Base-by-base conservation (phyloP, 768 basidiomycete genomes). In the Mycena olivaceomarginata region DNA sequence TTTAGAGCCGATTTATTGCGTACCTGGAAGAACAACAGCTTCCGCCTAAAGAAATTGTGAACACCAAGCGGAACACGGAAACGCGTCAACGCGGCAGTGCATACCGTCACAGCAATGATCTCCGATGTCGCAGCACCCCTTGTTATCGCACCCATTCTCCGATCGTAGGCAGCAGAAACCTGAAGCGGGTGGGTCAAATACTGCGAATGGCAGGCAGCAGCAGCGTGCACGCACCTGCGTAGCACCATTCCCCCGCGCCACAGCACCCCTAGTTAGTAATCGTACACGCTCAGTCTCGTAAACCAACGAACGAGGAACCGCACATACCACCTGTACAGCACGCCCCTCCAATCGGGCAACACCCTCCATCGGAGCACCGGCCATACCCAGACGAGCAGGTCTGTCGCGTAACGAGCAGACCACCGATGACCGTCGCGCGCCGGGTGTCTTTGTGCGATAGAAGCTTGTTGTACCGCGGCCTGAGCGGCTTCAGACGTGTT, bases 41-140 rank as follows among this genome's bases (percentile, higher is more conserved):
- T 62, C 70, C 70, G 0, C 70, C 70, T 70, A 40, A 2, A 39
- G 1, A 41, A 53, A 8, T 20, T 16, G 20, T 53, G 20, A 53
- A n/a, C 51, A 20, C 51, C 1, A 4, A 8, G 20, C 20, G 8
- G 13, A 51, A 10, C 18, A 20, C 51, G 51, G 15, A 6, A 12
- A 15, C 18, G 51, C 6, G 20, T 37, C 57, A 9, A 51, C 13
- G 9, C 18, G 5, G 40, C 4, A 3, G 37, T 43, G 11, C 40
- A 43, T 13, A 71, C 70, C 70, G 5, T n/a, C 48, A 25, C 70
- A 71, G 20, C 70, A 71, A 2, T 71, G 48, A 20, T 62, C 70
- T 15, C 70, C 70, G 7, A 39, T 4, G 16, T n/a, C 10, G 15
- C 60, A 70, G 22, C 70, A 71, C 60, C 70, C 20, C n/a, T 13